Base-by-base conservation (phyloP, 2,329 filamentous ascomycete species). In the Thermoascus crustaceus region DNA sequence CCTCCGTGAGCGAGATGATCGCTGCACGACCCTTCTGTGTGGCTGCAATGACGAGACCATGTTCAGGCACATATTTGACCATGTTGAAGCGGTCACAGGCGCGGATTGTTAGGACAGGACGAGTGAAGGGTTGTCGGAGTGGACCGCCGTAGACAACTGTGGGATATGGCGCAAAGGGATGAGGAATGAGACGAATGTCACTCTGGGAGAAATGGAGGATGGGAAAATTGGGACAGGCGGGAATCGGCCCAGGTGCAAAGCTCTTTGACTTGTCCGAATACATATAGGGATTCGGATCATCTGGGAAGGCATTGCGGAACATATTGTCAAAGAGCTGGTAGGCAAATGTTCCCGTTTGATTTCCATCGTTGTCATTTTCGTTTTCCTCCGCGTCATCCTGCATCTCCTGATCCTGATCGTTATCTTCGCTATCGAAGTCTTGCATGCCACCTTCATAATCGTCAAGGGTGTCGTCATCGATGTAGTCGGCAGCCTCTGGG, bases 11-110 rank as follows among this genome's bases (percentile, higher is more conserved):
- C 1, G 67, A 60, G 30, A 78, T 64, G 2, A 80, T 57, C 3
- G 68, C 69, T 13, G 67, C 72, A 4, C 72, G 67, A 3, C 76
- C 76, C 35, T 71, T 69, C 30, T 77, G 75, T 1, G 70, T 72
- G 0, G 68, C 77, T 2, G 75, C 60, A 17, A 78, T 54, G 18
- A 80, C 67, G 30, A 79, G 56, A 3, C 75, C 75, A 4, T 79
- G 59, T 23, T 76, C 69, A 0, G 75, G 72, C 10, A 81, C 69
- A 34, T 76, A 69, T 8, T 69, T 66, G 16, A 68, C 58, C 65
- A 76, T 71, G 49, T 75, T 78, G 23, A 78, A 64, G 5, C 76
- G 71, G 39, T 76, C 69, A 30, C 50, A 59, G 30, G 44, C 33
- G 11, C 40, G 37, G 20, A 52, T 48, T 13, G 49, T 48, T 1